These are phyloP conservation scores for Beauveria scarabaeidicola DNA, from an alignment of 2,329 filamentous ascomycete genomes.

Conservation along the genomic window DNA sequence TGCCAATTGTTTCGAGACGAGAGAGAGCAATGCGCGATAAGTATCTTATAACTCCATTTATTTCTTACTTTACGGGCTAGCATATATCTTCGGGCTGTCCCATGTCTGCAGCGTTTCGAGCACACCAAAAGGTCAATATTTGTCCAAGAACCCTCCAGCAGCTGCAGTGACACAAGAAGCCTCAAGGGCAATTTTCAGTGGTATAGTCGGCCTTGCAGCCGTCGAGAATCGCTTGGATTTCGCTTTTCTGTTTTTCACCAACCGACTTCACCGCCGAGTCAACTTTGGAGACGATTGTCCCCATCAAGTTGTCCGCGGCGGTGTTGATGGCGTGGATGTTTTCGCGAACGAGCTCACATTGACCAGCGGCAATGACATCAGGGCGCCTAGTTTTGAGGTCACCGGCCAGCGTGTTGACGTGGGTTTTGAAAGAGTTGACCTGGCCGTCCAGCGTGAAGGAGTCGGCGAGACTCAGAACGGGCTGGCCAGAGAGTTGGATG, in stretches of 20 bases:
- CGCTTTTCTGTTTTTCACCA: no score
- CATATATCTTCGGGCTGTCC: no score
- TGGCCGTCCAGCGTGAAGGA: constrained; percentile 13
- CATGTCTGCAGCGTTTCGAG: no score
- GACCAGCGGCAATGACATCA: background rate
- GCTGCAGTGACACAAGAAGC: background rate
- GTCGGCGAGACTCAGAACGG: constrained; percentile 15
- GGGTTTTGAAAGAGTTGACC: constrained; percentile 16
- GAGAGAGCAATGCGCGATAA: no score
- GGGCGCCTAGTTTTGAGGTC: constrained; percentile 12
- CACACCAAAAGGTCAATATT: no score
- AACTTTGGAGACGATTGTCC: background rate
- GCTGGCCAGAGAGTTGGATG: constrained; percentile 8
- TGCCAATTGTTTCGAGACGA: no score
- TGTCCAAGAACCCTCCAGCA: no score
- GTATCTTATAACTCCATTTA: no score
- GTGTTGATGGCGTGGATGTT: background rate
- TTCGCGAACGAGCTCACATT: constrained; percentile 5
- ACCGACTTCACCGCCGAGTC: no score
- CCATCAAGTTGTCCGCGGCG: background rate
- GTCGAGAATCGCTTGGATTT: background rate
- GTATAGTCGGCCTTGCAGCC: background rate
- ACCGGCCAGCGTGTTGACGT: constrained; percentile 15
- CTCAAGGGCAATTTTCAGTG: background rate
- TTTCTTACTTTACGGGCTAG: no score